Percentiles rank a stretch among this genome's conserved stretches.
phyloP scores from a whole-genome alignment of 495 filamentous ascomycete species.

The Penicillium ochrochloron region DNA sequence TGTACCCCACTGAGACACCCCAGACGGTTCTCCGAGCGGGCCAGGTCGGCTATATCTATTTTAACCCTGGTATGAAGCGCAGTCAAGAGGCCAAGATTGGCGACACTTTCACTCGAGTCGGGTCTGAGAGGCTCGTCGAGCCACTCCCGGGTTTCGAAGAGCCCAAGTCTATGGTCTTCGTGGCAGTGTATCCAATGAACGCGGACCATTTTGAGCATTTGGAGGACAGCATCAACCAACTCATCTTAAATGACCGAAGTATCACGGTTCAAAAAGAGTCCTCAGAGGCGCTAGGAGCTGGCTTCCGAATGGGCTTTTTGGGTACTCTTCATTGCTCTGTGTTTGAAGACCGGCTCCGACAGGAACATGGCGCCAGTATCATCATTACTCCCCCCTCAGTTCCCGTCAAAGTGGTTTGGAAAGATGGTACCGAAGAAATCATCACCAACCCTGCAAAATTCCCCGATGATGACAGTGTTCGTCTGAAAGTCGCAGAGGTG shows the following conservation, averaged over 20 bases:
- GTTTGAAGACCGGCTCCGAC: conserved; percentile 93
- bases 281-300: conserved; percentile 89
- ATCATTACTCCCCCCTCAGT: conserved; percentile 97
- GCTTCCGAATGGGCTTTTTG: conserved; percentile 93
- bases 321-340: conserved; percentile 97
- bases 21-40: conserved; percentile 82
- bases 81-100: conserved; percentile 95
- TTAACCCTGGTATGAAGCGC: conserved; percentile 97
- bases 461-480: conserved; percentile 70
- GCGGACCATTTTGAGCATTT: conserved; percentile 84
- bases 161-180: conserved; percentile 98
- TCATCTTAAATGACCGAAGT: conserved; percentile 92
- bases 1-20: conserved; percentile 87
- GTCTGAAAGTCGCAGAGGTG: conserved; percentile 62
- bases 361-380: conserved; percentile 93
- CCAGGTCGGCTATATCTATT: conserved; percentile 93
- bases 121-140: conserved; percentile 74
- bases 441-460: conserved; percentile 86
- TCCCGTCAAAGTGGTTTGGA: conserved; percentile 82
- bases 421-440: conserved; percentile 70
- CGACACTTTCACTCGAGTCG: conserved; percentile 90
- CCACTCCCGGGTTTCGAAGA: conserved; percentile 93
- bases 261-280: conserved; percentile 92
- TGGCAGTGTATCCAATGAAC: conserved; percentile 92
- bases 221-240: conserved; percentile 92